Conservation (phyloP, 2,329 filamentous ascomycete genomes). For the Neofusicoccum ribis region DNA sequence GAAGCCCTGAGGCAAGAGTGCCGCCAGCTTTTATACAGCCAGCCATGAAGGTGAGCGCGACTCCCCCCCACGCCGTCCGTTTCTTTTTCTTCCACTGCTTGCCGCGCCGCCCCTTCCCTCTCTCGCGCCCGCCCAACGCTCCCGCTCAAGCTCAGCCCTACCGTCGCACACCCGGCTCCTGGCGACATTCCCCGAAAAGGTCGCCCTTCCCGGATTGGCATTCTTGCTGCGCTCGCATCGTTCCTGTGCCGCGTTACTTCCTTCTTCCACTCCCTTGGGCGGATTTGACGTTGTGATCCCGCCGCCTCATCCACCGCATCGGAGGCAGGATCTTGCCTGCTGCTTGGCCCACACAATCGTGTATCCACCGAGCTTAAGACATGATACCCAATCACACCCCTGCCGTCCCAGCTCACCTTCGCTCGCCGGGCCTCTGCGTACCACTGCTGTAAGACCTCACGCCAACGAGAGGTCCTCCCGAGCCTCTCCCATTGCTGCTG, state of each 20-base stretch:
- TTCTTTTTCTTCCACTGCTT: not conserved
- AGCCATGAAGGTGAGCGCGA: conserved; percentile 13
- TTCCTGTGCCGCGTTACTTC: conserved; percentile 16
- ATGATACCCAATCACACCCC: conserved; percentile 23
- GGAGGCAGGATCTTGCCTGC: conserved; percentile 17
- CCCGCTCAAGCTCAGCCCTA: conserved; percentile 19
- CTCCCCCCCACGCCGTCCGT: not conserved
- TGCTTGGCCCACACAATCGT: conserved; percentile 20
- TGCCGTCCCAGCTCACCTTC: conserved; percentile 4
- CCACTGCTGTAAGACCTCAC: conserved; percentile 41
- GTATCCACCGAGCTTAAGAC: conserved; percentile 21
- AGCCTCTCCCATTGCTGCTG: conserved; percentile 22
- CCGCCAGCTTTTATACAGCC: conserved; percentile 18
- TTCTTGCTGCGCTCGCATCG: conserved; percentile 17
- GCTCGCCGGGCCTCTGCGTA: conserved; percentile 24
- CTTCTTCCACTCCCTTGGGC: conserved; percentile 14
- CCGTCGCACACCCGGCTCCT: conserved; percentile 18
- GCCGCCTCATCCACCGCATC: conserved; percentile 7
- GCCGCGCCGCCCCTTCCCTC: not conserved
- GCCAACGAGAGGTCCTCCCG: conserved; percentile 27
- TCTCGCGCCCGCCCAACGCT: not conserved
- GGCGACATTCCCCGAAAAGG: conserved; percentile 21
- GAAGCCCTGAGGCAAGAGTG: not conserved
- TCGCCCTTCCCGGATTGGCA: conserved; percentile 17
- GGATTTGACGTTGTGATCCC: conserved; percentile 7